Conservation (phyloP, 768 basidiomycete species). For the Lactarius indigo region DNA sequence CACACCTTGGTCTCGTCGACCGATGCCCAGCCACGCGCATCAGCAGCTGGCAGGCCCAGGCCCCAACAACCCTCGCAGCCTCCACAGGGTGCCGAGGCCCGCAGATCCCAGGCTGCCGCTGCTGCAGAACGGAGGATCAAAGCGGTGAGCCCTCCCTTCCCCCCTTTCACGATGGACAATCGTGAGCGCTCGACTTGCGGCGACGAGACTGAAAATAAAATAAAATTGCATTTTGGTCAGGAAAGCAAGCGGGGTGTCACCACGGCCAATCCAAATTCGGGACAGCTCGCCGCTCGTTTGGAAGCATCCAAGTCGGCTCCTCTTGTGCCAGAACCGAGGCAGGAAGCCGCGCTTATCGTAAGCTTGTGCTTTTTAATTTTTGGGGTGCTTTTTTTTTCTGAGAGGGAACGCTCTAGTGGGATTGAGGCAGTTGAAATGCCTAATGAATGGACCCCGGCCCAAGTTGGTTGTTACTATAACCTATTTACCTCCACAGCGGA, state of each 20-base stretch:
- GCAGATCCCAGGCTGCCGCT: slow-evolving; percentile 34
- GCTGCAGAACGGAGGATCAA: slow-evolving; percentile 36
- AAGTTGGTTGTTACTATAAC: slow-evolving; percentile 11
- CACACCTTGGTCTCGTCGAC: slow-evolving; percentile 29
- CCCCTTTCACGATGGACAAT: not conserved
- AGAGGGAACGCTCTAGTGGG: slow-evolving; percentile 41
- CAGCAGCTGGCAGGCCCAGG: not conserved
- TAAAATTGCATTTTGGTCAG: slow-evolving; percentile 26
- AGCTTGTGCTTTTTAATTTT: slow-evolving; percentile 30
- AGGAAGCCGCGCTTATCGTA: slow-evolving; percentile 45
- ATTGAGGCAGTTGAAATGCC: slow-evolving; percentile 32
- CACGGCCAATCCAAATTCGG: slow-evolving; percentile 44
- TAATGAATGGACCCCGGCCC: not conserved
- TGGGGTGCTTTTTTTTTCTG: slow-evolving; percentile 25
- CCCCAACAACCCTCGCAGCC: not conserved
- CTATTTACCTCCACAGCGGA: slow-evolving; percentile 16
- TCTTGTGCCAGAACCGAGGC: slow-evolving; percentile 37
- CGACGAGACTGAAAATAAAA: slow-evolving; percentile 6
- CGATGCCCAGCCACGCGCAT: not conserved
- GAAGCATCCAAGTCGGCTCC: slow-evolving; percentile 39
- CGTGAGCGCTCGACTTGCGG: not conserved
- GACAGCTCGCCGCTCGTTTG: slow-evolving; percentile 42
- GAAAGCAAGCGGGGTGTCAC: slow-evolving; percentile 42
- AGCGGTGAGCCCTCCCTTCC: slow-evolving; percentile 29
- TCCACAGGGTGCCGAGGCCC: not conserved